These are phyloP conservation scores for Pleurotus pulmonarius DNA, from an alignment of 768 basidiomycete species.

Conservation along the genomic window DNA sequence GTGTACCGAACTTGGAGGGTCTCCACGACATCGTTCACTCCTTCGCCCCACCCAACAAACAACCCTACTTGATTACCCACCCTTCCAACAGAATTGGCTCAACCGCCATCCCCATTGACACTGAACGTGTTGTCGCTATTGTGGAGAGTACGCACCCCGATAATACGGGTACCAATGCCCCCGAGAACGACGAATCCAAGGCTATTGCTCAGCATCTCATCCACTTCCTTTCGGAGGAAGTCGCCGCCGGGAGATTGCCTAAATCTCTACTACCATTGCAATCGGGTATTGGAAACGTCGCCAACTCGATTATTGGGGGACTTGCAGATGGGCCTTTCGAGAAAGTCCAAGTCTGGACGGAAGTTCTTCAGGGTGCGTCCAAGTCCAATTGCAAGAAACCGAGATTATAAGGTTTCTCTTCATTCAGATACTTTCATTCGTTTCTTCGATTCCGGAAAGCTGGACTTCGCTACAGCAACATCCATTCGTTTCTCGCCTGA, in stretches of 20 bases:
- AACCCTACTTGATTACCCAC: constrained; percentile 33
- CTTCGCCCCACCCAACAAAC: constrained; percentile 38
- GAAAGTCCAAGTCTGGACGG: constrained; percentile 47
- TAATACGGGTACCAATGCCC: constrained; percentile 41
- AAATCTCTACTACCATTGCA: constrained; percentile 40
- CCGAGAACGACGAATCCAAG: constrained; percentile 38
- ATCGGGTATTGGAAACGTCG: constrained; percentile 46
- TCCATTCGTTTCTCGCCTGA: constrained; percentile 43
- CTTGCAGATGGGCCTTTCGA: constrained; percentile 46
- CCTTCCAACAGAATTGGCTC: constrained; percentile 41
- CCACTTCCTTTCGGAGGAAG: constrained; percentile 38
- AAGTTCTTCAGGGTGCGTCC: constrained; percentile 36
- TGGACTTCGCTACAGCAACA: constrained; percentile 44
- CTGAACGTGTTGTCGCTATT: constrained; percentile 44
- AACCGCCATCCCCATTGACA: constrained; percentile 43
- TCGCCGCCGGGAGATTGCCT: constrained; percentile 36
- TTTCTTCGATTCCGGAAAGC: constrained; percentile 45
- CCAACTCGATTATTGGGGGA: constrained; percentile 47
- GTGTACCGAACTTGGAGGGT: constrained; percentile 41
- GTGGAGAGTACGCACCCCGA: constrained; percentile 37
- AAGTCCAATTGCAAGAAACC: not conserved
- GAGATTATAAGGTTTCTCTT: not conserved
- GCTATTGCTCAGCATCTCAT: constrained; percentile 44
- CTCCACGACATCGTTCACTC: constrained; percentile 46
- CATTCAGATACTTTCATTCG: constrained; percentile 36